Evolutionary conservation across 192 early-diverging fungal genomes (phyloP).

Genomic region (Diversispora eburnea): DNA sequence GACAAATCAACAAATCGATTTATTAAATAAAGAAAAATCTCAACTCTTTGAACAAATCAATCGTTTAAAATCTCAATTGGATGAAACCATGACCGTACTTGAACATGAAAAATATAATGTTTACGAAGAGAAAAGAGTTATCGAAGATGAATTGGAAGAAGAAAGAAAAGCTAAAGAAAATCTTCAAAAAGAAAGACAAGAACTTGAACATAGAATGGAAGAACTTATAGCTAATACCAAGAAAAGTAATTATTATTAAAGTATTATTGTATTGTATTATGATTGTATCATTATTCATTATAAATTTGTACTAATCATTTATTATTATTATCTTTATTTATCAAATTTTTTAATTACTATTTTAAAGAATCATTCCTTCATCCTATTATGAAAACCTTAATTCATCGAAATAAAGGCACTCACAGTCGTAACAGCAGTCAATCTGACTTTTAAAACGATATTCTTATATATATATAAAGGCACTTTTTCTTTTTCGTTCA

Average conservation of each 20-base stretch:
- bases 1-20: slow-evolving; percentile 38
- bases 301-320: not conserved
- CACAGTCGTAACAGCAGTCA: too few species aligned
- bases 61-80: slow-evolving; percentile 37
- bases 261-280: not conserved
- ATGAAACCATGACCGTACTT: slow-evolving; percentile 33
- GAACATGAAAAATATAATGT: slow-evolving; percentile 19
- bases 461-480: too few species aligned
- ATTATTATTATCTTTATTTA: not conserved
- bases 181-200: slow-evolving; percentile 45
- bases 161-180: slow-evolving; percentile 50
- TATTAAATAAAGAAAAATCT: slow-evolving; percentile 39
- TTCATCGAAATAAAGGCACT: not conserved
- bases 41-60: slow-evolving; percentile 37
- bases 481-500: too few species aligned
- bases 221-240: slow-evolving; percentile 44
- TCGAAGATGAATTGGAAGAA: slow-evolving; percentile 42
- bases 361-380: slow-evolving; percentile 3
- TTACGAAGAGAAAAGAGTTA: slow-evolving; percentile 35
- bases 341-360: not conserved
- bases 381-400: slow-evolving; percentile 12
- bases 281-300: not conserved
- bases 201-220: slow-evolving; percentile 54
- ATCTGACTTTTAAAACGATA: too few species aligned
- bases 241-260: not conserved